Evolutionary conservation across 352 stramenopile genomes (phyloP).

Genomic region (Pythium phragmiticola): DNA sequence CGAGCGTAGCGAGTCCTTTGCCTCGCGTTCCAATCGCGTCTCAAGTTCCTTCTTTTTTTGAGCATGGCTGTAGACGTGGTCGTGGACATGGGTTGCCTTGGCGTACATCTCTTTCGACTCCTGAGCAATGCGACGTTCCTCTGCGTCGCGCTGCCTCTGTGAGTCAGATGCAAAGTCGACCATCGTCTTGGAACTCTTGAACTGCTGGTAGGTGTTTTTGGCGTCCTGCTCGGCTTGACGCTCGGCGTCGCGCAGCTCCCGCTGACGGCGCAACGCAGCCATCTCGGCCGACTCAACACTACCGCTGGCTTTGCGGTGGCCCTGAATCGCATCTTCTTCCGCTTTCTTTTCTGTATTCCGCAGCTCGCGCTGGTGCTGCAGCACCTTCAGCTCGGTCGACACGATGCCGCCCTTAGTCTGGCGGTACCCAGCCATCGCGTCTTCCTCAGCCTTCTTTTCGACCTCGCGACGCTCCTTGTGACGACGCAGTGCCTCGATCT

Average conservation of each 20-base stretch:
- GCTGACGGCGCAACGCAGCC: constrained; percentile 31
- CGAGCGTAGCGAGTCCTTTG: constrained; percentile 30
- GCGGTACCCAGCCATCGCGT: constrained; percentile 31
- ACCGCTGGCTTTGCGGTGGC: constrained; percentile 19
- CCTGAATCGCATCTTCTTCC: constrained; percentile 39
- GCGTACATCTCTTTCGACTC: constrained; percentile 37
- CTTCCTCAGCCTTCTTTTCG: constrained; percentile 43
- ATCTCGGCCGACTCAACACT: constrained; percentile 31
- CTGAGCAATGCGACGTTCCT: constrained; percentile 36
- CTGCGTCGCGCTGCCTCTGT: constrained; percentile 22
- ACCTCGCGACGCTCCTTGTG: constrained; percentile 38
- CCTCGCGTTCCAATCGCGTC: constrained; percentile 26
- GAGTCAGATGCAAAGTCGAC: constrained; percentile 48
- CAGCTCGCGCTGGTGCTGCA: constrained; percentile 41
- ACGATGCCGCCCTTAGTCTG: constrained; percentile 17
- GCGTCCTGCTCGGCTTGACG: constrained; percentile 42
- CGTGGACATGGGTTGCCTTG: constrained; percentile 42
- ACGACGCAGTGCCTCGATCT: constrained; percentile 31
- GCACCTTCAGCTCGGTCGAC: constrained; percentile 17
- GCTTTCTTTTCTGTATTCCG: constrained; percentile 44
- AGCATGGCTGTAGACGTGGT: constrained; percentile 50
- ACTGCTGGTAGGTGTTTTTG: constrained; percentile 25
- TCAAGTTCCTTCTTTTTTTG: constrained; percentile 50
- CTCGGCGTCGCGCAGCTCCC: constrained; percentile 40
- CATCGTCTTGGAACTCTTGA: constrained; percentile 50